Base-by-base conservation (phyloP, 768 basidiomycete species). In the Trichaptum fuscoviolaceum region DNA sequence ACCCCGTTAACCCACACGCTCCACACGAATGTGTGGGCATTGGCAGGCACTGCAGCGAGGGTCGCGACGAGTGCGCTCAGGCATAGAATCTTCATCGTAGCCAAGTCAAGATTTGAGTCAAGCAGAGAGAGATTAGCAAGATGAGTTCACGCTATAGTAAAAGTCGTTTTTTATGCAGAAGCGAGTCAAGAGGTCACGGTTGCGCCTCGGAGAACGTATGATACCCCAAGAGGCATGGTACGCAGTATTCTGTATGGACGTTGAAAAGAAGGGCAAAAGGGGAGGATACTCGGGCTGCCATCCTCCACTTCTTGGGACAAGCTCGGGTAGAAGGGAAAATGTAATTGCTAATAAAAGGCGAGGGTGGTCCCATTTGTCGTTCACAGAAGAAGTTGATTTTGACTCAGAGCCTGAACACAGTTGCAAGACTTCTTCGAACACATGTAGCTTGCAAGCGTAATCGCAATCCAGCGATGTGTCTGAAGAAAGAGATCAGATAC, bases 1-100 rank as follows among this genome's bases (percentile, higher is more conserved):
- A 76, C 75, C 27, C 74, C 77, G 65, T 79, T 78, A 62, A 79
- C 73, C 77, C 77, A 78, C 36, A 76, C 74, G 60, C 77, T 72
- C 69, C 73, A 79, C n/a, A 79, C 73, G 5, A 75, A 76, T 35
- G 74, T 71, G 63, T 79, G 78, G 12, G 78, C 78, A 36, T 70
- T 67, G 27, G 69, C 70, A 17, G 71, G 66, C 12, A 25, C 15
- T 34, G 42, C 42, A 52, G 59, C 23, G 17, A 61, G 23, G 23
- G 23, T 24, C 8, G 59, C 25, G 30, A 61, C 59, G 23, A 61
- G 17, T 25, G 15, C 25, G 15, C 25, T 25, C 23, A 61, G 23
- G 24, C 15, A 25, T 17, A 24, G 24, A 12, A 34, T 15, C 30
- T 23, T 61, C 59, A 61, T 61, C 59, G 24, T 18, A 24, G 20